Base-by-base conservation (phyloP, 208 protist species). In the Angomonas deanei region DNA sequence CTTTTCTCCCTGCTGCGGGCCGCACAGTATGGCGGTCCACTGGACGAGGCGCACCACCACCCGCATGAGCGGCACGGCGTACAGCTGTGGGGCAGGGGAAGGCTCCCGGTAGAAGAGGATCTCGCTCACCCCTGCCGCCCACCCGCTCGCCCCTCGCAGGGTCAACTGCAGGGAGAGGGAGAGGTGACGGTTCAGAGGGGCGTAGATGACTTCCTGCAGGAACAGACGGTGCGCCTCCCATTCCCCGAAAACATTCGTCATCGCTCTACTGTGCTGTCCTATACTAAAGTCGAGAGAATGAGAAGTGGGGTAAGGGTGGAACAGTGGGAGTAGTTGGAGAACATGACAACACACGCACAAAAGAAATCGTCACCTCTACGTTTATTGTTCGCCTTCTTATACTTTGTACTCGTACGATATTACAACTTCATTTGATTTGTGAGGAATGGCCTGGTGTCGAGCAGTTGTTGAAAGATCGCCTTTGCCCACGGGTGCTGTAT, bases 401-500 rank as follows among this genome's bases (percentile, higher is more conserved):
- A 17, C 36, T 17, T 10, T 46, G 36, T 46, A 17, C 36, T 46
- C 21, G 26, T n/a, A 55, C 21, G 10, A 10, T 26, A n/a, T 39
- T 39, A 39, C 5, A 39, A 39, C 34, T 39, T 17, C 8, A 39
- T 39, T 39, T 5, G 34, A 39, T 5, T 39, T 5, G 8, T 39
- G 5, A 39, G 8, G 15, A 21, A 3, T n/a, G 15, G 5, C 42
- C 3, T n/a, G 42, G 17, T 50, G 42, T 23, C 8, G 42, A 5
- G 19, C 42, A 38, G 30, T 26, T 65, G 76, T 47, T 97, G 76
- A 34, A 78, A 88, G 32, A 96, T 87, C 33, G 72, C 60, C 23
- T 74, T 57, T 23, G 84, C 80, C 82, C 88, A 94, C 11, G 86
- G 86, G 56, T 94, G 86, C 31, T 76, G 24, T 26, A 97, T 91